Percentiles rank a stretch among this genome's conserved stretches.
These are phyloP conservation scores for Amphibolis antarctica DNA, from an alignment of 106 monocot genomes.

Conservation along the genomic window DNA sequence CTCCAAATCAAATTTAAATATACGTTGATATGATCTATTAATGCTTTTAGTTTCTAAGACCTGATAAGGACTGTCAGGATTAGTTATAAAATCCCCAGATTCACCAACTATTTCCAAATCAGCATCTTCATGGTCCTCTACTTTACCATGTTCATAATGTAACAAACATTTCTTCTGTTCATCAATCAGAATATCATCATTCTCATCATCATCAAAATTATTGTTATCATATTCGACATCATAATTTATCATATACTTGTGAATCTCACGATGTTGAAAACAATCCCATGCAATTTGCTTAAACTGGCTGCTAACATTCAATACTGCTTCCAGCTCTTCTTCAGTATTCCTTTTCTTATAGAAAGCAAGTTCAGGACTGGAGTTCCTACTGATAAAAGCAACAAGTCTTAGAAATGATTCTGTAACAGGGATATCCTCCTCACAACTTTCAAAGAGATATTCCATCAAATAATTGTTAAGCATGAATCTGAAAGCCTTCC, in stretches of 20 bases:
- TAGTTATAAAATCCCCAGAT: constrained; percentile 10
- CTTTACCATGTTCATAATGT: constrained; percentile 5
- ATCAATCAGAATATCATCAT: constrained; percentile 38
- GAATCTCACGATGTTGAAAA: constrained; percentile 4
- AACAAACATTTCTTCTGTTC: constrained; percentile 27
- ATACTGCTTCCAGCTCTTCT: constrained; percentile 47
- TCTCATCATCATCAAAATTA: constrained; percentile 14
- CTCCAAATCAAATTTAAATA: constrained; percentile 5
- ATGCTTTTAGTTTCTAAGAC: background rate
- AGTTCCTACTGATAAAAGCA: constrained; percentile 32
- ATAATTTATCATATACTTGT: constrained; percentile 6
- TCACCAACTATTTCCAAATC: constrained; percentile 30
- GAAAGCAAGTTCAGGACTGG: constrained; percentile 6
- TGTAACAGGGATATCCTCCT: constrained; percentile 24
- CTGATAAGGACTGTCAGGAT: background rate
- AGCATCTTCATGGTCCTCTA: constrained; percentile 6
- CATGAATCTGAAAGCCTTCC: constrained; percentile 16
- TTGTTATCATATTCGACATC: background rate
- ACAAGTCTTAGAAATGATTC: constrained; percentile 22
- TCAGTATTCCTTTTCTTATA: constrained; percentile 19
- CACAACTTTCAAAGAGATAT: constrained; percentile 56
- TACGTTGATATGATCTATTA: background rate
- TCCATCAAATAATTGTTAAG: constrained; percentile 58
- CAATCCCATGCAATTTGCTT: constrained; percentile 27
- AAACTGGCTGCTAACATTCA: constrained; percentile 52